Percentiles rank a stretch among this genome's conserved stretches.
These are phyloP conservation scores for Hirschfeldia incana DNA, from an alignment of 345 rosid species.

Conservation along the genomic window DNA sequence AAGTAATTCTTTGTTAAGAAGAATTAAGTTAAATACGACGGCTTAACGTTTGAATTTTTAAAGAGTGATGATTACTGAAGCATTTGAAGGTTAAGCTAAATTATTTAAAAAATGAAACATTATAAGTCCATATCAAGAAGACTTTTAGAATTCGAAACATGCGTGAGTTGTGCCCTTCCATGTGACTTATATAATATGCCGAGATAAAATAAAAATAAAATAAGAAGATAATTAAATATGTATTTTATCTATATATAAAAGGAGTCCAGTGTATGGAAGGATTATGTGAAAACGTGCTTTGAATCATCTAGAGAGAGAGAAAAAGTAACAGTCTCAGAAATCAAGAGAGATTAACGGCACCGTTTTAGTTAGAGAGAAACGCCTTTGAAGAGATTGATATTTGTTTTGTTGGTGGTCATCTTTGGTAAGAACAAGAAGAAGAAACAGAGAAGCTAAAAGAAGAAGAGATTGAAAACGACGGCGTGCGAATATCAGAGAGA, in stretches of 20 bases:
- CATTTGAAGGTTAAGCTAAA: background rate
- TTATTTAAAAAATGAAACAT: background rate
- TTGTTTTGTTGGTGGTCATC: conserved; percentile 10
- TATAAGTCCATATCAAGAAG: conserved; percentile 23
- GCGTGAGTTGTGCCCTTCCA: conserved; percentile 33
- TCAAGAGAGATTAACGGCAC: conserved; percentile 16
- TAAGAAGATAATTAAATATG: background rate
- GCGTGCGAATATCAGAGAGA: conserved; percentile 9
- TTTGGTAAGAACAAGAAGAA: background rate
- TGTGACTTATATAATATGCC: conserved; percentile 33
- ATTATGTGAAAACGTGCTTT: conserved; percentile 51
- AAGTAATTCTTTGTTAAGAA: background rate
- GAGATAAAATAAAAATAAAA: background rate
- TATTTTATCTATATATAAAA: conserved; percentile 30
- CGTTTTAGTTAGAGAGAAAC: conserved; percentile 22
- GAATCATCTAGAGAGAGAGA: conserved; percentile 29
- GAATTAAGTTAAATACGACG: background rate
- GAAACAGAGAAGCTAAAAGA: background rate
- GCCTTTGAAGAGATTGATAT: conserved; percentile 11
- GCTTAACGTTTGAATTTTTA: too few species aligned
- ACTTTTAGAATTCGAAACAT: conserved; percentile 37
- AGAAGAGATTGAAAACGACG: conserved; percentile 20
- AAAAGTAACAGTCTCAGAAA: conserved; percentile 26
- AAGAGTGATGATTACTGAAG: background rate
- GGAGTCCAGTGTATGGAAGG: conserved; percentile 15